Conservation (phyloP, 331 rosid genomes). For the Telfairia occidentalis region DNA sequence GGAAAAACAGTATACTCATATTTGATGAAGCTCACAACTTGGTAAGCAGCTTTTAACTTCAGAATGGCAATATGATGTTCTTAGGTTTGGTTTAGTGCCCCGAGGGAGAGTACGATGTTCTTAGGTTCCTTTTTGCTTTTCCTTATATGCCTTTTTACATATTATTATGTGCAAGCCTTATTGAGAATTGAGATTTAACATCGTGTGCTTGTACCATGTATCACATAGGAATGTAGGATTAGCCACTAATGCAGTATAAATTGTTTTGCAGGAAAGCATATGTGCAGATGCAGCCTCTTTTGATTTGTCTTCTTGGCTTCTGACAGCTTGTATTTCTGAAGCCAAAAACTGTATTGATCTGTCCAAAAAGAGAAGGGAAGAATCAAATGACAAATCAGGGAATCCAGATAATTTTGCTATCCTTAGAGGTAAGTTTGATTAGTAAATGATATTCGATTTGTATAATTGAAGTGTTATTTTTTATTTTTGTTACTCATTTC, state of each 20-base stretch:
- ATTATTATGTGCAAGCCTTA: neutral
- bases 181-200: neutral
- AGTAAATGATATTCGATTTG: neutral
- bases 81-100: no score
- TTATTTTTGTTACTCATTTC: neutral
- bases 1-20: constrained; percentile 75
- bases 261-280: constrained; percentile 72
- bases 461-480: neutral
- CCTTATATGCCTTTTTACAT: neutral
- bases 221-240: constrained; percentile 23
- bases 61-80: neutral
- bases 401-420: constrained; percentile 82
- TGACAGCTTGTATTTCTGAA: constrained; percentile 75
- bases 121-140: neutral
- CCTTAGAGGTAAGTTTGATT: constrained; percentile 57
- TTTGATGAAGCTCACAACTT: constrained; percentile 99
- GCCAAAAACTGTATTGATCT: constrained; percentile 68
- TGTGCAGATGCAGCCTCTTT: constrained; percentile 97
- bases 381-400: constrained; percentile 52
- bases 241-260: constrained; percentile 5
- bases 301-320: constrained; percentile 87
- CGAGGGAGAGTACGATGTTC: neutral
- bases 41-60: constrained; percentile 32
- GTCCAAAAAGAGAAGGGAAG: constrained; percentile 54
- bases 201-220: constrained; percentile 1